Evolutionary conservation across 352 stramenopile genomes (phyloP).

Genomic region (Phytopythium oedochilum): DNA sequence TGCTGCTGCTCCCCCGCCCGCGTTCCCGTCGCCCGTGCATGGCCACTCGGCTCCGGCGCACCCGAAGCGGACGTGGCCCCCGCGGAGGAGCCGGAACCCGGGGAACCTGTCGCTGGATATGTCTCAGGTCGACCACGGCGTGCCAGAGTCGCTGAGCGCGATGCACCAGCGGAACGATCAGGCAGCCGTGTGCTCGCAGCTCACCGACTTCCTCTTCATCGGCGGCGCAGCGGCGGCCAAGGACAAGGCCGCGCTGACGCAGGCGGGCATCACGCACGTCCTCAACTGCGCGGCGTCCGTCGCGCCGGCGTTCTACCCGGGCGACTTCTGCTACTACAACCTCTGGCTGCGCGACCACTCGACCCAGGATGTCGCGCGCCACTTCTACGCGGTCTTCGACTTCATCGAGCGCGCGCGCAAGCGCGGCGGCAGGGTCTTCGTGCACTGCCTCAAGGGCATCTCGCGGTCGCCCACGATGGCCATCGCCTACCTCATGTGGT

Average conservation of each 20-base stretch:
- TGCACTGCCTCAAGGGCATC: conserved; percentile 88
- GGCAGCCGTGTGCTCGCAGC: conserved; percentile 63
- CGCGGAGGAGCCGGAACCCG: conserved; percentile 64
- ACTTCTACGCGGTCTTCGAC: conserved; percentile 88
- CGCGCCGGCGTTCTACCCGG: conserved; percentile 65
- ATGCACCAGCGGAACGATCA: conserved; percentile 46
- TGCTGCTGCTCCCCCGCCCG: too few relatives aligned
- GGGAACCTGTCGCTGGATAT: conserved; percentile 81
- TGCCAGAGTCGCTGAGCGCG: conserved; percentile 17
- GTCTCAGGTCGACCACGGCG: conserved; percentile 57
- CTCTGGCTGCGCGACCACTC: conserved; percentile 86
- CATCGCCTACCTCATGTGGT: conserved; percentile 89
- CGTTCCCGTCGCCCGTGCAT: background rate
- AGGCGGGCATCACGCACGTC: conserved; percentile 84
- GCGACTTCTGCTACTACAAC: conserved; percentile 84
- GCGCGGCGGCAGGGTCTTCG: conserved; percentile 68
- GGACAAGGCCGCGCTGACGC: conserved; percentile 59
- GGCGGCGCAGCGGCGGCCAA: conserved; percentile 75
- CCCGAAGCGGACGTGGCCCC: conserved; percentile 37
- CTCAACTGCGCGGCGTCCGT: conserved; percentile 86
- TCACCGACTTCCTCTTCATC: conserved; percentile 88
- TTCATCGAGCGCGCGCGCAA: conserved; percentile 80
- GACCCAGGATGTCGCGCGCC: conserved; percentile 76
- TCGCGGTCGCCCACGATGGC: conserved; percentile 85
- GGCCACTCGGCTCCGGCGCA: conserved; percentile 16